Base-by-base conservation (phyloP, 2,329 filamentous ascomycete genomes). In the Cladosporium sp. region DNA sequence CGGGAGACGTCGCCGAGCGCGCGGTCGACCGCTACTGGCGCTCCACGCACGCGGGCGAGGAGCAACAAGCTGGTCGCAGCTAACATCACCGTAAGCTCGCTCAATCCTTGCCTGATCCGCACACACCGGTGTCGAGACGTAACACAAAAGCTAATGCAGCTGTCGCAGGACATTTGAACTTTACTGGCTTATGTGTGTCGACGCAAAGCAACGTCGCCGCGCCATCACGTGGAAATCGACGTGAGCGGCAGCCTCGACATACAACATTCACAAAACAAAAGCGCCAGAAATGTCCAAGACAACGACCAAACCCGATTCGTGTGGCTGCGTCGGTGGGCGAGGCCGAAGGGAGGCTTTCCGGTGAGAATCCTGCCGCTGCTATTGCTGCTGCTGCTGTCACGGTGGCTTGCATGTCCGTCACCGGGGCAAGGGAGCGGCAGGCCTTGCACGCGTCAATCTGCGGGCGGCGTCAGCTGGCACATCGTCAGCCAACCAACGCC, bases 1-100 rank as follows among this genome's bases (percentile, higher is more conserved):
- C 72, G 24, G 79, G 80, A 53, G 63, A 68, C 20, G 62, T 79
- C 43, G 74, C 78, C 18, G 73, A 75, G 58, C 70, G 68, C 45
- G 79, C 79, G 9, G 75, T 80, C 45, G 75, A 72, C 54, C 76
- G 79, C 12, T 83, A 78, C 62, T 83, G 80, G 80, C 71, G 79
- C 57, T 68, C 73, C 42, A 44, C 48, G 13, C 48, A 51, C 34
- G 48, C 48, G 18, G 30, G 24, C 29, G 45, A 44, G 8, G 43
- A 42, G 7, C 40, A 47, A 22, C 43, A 39, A 19, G 37, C 45
- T 34, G 45, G 38, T 48, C 45, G 45, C 29, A 34, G 27, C 37
- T 48, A 48, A 48, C 45, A 37, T 48, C 45, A 48, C 15, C 24
- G 36, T 48, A 37, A 48, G 45, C 34, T 48, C 45, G 39, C 32